phyloP scores from a whole-genome alignment of 2,329 filamentous ascomycete species.

The Neoascochyta sp. region DNA sequence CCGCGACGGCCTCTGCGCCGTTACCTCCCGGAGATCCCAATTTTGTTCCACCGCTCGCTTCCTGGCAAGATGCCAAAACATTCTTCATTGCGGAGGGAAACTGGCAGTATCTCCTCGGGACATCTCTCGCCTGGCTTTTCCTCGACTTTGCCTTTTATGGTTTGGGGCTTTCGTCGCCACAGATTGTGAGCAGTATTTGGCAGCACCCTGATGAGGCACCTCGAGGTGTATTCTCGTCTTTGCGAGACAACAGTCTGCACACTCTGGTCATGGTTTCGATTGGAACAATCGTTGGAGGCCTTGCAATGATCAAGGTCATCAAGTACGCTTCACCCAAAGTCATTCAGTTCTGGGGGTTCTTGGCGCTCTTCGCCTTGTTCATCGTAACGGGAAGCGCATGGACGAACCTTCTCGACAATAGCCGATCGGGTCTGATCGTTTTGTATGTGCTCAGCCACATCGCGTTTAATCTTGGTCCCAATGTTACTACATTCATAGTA shows the following conservation, averaged over 20 bases:
- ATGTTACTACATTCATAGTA: slow-evolving; percentile 37
- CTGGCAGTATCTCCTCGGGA: slow-evolving; percentile 38
- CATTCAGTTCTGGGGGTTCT: slow-evolving; percentile 34
- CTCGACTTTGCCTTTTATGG: slow-evolving; percentile 39
- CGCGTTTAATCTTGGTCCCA: slow-evolving; percentile 36
- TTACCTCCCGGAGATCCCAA: slow-evolving; percentile 42
- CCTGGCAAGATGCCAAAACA: slow-evolving; percentile 28
- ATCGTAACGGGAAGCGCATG: slow-evolving; percentile 33
- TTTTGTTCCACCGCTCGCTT: slow-evolving; percentile 42
- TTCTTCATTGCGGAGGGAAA: slow-evolving; percentile 37
- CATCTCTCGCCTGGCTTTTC: slow-evolving; percentile 35
- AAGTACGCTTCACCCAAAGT: slow-evolving; percentile 33
- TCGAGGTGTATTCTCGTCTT: slow-evolving; percentile 20
- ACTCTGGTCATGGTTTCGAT: slow-evolving; percentile 36
- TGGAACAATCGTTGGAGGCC: slow-evolving; percentile 28
- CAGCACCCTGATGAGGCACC: slow-evolving; percentile 8
- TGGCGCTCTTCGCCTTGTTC: slow-evolving; percentile 30
- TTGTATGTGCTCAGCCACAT: slow-evolving; percentile 35
- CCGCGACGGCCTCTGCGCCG: slow-evolving; percentile 3
- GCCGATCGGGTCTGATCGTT: slow-evolving; percentile 25
- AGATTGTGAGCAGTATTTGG: slow-evolving; percentile 37
- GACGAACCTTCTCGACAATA: slow-evolving; percentile 23
- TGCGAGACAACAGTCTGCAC: slow-evolving; percentile 30
- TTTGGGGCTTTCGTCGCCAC: slow-evolving; percentile 34
- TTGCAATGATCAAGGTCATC: slow-evolving; percentile 34